These are phyloP conservation scores for Penstemon davidsonii DNA, from an alignment of 257 asterid species.

Conservation along the genomic window DNA sequence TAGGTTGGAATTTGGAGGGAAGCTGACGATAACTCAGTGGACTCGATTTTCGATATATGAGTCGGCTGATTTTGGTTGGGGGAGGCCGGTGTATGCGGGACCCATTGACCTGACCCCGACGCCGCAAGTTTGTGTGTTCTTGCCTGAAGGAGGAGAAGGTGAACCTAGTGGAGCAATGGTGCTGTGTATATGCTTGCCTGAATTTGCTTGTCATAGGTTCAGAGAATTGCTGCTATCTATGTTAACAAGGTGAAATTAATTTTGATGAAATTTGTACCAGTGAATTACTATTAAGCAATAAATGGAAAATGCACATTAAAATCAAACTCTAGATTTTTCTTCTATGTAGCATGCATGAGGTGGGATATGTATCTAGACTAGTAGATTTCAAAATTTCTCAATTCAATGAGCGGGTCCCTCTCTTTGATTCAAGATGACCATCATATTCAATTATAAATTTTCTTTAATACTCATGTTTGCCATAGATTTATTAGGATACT, in stretches of 20 bases:
- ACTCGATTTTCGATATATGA: slow-evolving; percentile 79
- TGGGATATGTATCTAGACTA: too few relatives aligned
- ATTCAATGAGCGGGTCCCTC: too few relatives aligned
- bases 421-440: too few relatives aligned
- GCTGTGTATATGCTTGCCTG: slow-evolving; percentile 88
- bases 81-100: slow-evolving; percentile 77
- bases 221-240: slow-evolving; percentile 38
- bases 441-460: too few relatives aligned
- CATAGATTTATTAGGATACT: too few relatives aligned
- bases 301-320: not conserved
- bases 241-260: not conserved
- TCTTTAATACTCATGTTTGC: too few relatives aligned
- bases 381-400: too few relatives aligned
- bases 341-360: too few relatives aligned
- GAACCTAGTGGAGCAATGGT: slow-evolving; percentile 64
- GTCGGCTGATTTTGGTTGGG: slow-evolving; percentile 89
- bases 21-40: slow-evolving; percentile 85
- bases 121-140: slow-evolving; percentile 74
- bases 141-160: slow-evolving; percentile 61
- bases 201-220: slow-evolving; percentile 56
- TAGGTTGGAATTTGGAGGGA: slow-evolving; percentile 87
- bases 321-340: too few relatives aligned
- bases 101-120: slow-evolving; percentile 90
- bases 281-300: not conserved
- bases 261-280: too few relatives aligned